Evolutionary conservation across 2,329 filamentous ascomycete genomes (phyloP).

Genomic region (Phaeophleospora eucalypticola): DNA sequence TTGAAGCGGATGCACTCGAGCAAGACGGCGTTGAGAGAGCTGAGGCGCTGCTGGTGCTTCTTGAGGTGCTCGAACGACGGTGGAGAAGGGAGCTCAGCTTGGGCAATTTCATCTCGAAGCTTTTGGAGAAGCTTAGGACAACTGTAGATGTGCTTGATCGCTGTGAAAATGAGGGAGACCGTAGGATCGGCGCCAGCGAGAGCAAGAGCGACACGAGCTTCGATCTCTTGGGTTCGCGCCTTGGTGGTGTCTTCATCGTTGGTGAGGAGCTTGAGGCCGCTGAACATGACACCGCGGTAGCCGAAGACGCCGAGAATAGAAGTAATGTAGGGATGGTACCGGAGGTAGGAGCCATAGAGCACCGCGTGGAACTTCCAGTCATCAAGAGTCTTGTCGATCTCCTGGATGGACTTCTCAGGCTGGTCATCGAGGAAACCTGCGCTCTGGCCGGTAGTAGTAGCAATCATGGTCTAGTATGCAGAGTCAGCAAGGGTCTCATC

Average conservation of each 20-base stretch:
- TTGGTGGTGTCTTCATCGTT: neutral
- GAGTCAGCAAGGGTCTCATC: no score
- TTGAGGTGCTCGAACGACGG: constrained; percentile 14
- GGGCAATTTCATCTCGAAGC: constrained; percentile 17
- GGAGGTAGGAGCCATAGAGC: constrained; percentile 21
- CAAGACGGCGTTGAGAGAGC: constrained; percentile 15
- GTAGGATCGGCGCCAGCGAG: constrained; percentile 19
- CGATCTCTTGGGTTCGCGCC: neutral
- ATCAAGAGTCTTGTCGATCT: constrained; percentile 10
- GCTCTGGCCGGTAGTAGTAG: constrained; percentile 17
- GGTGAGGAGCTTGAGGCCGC: no score
- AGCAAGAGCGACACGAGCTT: constrained; percentile 16
- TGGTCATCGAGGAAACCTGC: constrained; percentile 18
- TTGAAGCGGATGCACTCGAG: constrained; percentile 14
- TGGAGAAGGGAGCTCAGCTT: constrained; percentile 1
- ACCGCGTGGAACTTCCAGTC: constrained; percentile 21
- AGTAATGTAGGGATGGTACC: constrained; percentile 20
- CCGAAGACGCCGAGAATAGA: constrained; percentile 4
- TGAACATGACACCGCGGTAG: no score
- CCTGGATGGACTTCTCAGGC: neutral
- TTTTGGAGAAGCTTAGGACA: constrained; percentile 11
- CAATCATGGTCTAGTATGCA: constrained; percentile 19
- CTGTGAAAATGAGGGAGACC: constrained; percentile 13
- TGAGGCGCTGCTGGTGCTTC: constrained; percentile 7
- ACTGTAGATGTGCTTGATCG: constrained; percentile 15